Evolutionary conservation across 2,329 filamentous ascomycete species (phyloP).

Genomic region (Capronia epimyces): DNA sequence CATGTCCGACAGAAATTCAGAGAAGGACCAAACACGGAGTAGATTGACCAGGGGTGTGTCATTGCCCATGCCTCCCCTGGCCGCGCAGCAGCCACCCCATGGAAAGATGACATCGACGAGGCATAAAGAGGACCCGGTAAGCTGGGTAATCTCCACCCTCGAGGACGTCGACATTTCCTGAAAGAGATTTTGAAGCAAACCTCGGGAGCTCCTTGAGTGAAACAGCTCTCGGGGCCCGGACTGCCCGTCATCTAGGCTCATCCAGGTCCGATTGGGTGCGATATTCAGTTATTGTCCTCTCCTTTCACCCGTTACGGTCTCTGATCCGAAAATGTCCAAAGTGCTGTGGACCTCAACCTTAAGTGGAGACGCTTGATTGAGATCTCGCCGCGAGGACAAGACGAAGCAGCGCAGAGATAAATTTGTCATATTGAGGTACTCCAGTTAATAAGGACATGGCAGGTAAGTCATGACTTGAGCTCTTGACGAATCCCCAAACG

Average conservation of each 20-base stretch:
- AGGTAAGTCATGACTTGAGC: too few species aligned
- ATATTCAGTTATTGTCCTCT: neutral
- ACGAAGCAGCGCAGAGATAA: neutral
- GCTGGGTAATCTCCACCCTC: neutral
- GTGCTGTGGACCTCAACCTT: neutral
- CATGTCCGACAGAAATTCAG: too few species aligned
- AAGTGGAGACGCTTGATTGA: neutral
- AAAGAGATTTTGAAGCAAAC: neutral
- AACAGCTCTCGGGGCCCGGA: neutral
- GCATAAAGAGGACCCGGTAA: neutral
- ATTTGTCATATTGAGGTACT: neutral
- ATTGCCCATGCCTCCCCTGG: too few species aligned
- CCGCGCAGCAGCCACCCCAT: too few species aligned
- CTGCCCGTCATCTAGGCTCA: neutral
- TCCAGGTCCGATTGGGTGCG: neutral
- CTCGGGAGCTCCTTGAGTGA: neutral
- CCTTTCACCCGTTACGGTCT: neutral
- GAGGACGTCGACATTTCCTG: neutral
- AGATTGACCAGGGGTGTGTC: too few species aligned
- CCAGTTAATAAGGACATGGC: neutral
- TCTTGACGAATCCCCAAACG: too few species aligned
- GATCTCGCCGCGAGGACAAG: neutral
- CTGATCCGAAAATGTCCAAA: neutral
- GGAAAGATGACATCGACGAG: too few species aligned
- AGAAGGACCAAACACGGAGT: neutral